Evolutionary conservation across 169 alveolate genomes (phyloP).

Genomic region (Plasmodium cynomolgi): DNA sequence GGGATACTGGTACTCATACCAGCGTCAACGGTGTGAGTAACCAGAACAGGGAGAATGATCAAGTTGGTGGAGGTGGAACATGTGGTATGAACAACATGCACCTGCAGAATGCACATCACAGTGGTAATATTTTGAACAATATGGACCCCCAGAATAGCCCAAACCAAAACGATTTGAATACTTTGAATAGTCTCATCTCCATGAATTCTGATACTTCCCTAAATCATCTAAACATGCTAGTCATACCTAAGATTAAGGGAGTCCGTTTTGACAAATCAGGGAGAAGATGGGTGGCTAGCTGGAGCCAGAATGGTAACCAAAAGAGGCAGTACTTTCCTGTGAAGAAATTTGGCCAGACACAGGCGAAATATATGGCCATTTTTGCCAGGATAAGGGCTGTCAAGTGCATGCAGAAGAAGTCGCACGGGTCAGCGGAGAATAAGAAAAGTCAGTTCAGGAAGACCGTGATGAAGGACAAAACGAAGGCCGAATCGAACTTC

Average conservation of each 20-base stretch:
- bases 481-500: constrained; percentile 1
- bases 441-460: constrained; percentile 11
- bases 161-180: neutral
- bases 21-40: neutral
- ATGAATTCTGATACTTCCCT: neutral
- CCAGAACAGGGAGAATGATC: neutral
- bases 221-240: constrained; percentile 12
- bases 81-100: neutral
- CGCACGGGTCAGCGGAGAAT: constrained; percentile 2
- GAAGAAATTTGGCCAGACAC: constrained; percentile 84
- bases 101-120: neutral
- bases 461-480: neutral
- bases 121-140: neutral
- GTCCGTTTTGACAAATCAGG: constrained; percentile 87
- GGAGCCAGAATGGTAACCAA: constrained; percentile 88
- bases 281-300: constrained; percentile 87
- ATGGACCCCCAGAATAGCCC: neutral
- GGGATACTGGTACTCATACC: neutral
- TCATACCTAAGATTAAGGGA: constrained; percentile 78
- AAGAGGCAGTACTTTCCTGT: constrained; percentile 85
- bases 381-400: constrained; percentile 86
- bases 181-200: neutral
- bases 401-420: constrained; percentile 37
- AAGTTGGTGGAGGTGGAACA: neutral
- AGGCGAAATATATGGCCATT: constrained; percentile 84